A percentile compares a stretch with the other conserved stretches of the same genome.
These are phyloP conservation scores for Solanum stenotomum DNA, from an alignment of 257 asterid genomes.

Conservation along the genomic window DNA sequence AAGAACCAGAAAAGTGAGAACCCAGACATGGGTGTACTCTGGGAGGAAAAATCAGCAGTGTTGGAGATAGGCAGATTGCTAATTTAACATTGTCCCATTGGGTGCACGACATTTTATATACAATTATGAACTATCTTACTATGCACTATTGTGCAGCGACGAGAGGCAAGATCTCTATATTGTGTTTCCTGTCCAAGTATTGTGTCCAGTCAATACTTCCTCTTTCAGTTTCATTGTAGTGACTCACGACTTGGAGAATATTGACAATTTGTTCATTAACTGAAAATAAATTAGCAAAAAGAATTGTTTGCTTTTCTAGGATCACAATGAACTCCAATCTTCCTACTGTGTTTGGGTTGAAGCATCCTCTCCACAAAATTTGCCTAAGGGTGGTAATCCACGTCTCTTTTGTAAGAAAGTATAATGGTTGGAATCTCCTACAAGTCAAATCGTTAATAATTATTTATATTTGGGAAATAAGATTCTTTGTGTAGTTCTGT, in stretches of 20 bases:
- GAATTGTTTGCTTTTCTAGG: background rate
- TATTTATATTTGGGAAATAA: background rate
- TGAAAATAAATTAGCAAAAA: background rate
- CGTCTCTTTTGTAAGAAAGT: background rate
- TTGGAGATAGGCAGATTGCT: background rate
- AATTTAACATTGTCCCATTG: background rate
- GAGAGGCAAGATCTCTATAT: background rate
- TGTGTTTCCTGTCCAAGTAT: background rate
- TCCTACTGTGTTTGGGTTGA: background rate
- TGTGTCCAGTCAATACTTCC: background rate
- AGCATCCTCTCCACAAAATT: background rate
- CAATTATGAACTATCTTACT: background rate
- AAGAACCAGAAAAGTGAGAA: background rate
- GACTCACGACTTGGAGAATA: background rate
- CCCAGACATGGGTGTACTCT: background rate
- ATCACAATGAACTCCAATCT: background rate
- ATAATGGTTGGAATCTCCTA: background rate
- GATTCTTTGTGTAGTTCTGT: background rate
- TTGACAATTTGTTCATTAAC: background rate
- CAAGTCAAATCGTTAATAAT: background rate
- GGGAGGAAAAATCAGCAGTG: background rate
- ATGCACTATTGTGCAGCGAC: background rate
- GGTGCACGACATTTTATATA: background rate
- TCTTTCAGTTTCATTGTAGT: background rate
- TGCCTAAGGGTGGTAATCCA: background rate